Base-by-base conservation (phyloP, 2,329 filamentous ascomycete species). In the Colletotrichum camelliae region DNA sequence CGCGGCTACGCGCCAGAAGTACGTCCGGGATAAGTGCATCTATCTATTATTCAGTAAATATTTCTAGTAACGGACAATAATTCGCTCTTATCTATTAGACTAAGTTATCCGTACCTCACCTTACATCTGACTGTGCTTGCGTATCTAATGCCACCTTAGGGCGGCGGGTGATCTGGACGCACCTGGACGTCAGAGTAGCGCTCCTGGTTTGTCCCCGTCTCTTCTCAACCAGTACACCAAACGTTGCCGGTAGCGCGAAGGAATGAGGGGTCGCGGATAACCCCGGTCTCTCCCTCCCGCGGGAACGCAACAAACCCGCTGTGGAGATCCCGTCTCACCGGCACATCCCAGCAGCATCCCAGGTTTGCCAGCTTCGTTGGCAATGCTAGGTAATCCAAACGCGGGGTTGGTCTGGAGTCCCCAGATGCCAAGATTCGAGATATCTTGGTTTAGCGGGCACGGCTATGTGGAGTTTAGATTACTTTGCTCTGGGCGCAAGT, bases 381-480 rank as follows among this genome's bases (percentile, higher is more conserved):
- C 64, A 52, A 21, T 33, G n/a, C 27, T 33, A 7, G 37, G 35
- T 10, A n/a, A 18, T 43, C n/a, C 33, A 24, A 39, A 72, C 68
- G 68, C 61, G 72, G 72, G 72, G 72, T 74, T 39, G 35, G 29
- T 72, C 72, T 72, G 68, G 72, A 72, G 72, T 75, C 72, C 72
- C 72, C 61, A 64, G 72, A 43, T 55, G 68, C 68, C 72, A 75
- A 75, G 68, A 55, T n/a, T 27, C 39, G 18, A 12, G 65, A 27
- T 12, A 24, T 70, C 37, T 31, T 39, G 57, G 55, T 70, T 18
- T 9, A 27, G 15, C 16, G 24, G 33, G 43, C 43, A 52, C 13
- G 43, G 10, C 43, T 52, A 52, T 52, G 43, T 7, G n/a, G 43
- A 52, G 43, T 52, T 52, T n/a, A 39, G n/a, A 29, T 39, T 21